Percentiles rank a stretch among this genome's conserved stretches.
These are phyloP conservation scores for Monilinia fructigena DNA, from an alignment of 2,329 filamentous ascomycete genomes.

Conservation along the genomic window DNA sequence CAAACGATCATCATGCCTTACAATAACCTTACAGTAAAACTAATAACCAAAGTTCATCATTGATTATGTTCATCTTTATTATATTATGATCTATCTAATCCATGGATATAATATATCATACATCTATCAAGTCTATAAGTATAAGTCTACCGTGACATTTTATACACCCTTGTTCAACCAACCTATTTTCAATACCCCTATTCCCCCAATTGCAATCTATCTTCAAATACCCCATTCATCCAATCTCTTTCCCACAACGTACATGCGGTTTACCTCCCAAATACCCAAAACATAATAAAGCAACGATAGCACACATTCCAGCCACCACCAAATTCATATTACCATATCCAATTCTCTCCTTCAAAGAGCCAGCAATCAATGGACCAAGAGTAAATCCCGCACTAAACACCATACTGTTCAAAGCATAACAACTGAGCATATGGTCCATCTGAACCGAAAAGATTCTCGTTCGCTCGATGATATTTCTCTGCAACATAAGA, in stretches of 20 bases:
- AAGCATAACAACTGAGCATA: conserved; percentile 66
- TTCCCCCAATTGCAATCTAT: background rate
- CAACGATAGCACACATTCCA: conserved; percentile 29
- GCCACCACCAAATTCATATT: conserved; percentile 48
- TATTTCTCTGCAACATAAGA: conserved; percentile 55
- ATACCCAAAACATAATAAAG: conserved; percentile 30
- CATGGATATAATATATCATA: background rate
- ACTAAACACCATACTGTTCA: conserved; percentile 63
- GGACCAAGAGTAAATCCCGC: conserved; percentile 60
- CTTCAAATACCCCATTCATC: background rate
- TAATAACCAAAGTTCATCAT: no score
- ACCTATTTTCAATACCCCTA: no score
- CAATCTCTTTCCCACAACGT: background rate
- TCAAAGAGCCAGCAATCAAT: conserved; percentile 52
- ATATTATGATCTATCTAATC: background rate
- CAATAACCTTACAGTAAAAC: no score
- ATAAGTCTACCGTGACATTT: background rate
- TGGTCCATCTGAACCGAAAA: conserved; percentile 56
- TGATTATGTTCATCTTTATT: background rate
- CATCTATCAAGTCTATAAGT: background rate
- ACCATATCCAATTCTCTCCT: conserved; percentile 53
- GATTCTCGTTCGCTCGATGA: conserved; percentile 52
- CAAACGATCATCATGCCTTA: no score
- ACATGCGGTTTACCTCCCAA: conserved; percentile 25
- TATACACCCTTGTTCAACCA: no score